Evolutionary conservation across 2,329 filamentous ascomycete genomes (phyloP), one percentile per base, ranked within the genome.

Genomic region (Talaromyces rugulosus): DNA sequence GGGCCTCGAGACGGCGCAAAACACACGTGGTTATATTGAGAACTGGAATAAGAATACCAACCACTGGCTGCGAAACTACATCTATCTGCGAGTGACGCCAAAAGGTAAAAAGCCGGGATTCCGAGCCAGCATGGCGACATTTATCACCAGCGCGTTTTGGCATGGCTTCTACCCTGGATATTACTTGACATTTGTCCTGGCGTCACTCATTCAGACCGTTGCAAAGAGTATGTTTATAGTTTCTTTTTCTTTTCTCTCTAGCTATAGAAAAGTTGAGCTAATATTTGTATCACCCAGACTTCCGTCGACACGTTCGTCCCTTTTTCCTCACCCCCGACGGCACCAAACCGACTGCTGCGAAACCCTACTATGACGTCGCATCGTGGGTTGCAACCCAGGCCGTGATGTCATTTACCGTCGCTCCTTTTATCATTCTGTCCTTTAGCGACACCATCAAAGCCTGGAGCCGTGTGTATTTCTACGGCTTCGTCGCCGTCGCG

Each of bases 41-140:
- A 90, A 87, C 70, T 99, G 95, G 95, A 99, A 99, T 76, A 96
- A 97, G 80, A 98, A 98, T 77, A 99, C 95, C 12, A 99, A 97
- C 75, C 87, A 91, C 70, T 99, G 95, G 95, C 81, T 99, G 64
- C 87, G 93, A 54, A 96, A 98, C 76, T 99, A 97, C 72, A 84
- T 99, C 68, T 99, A 98, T 73, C 83, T 99, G 55, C 88, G 95
- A 28, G 95, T 99, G 3, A 99, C 95, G 0, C 95, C 95, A 0
- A 90, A 90, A 68, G 95, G 95, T 59, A 95, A 92, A 82, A 99
- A 98, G 76, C 95, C 95, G 9, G 95, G 95, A 1, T 99, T 99
- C 80, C 85, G 93, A 63, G 95, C 95, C 57, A 98, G 90, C 70
- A 80, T 99, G 80, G 92, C 92, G 36, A 99, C 95, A 0, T 99